Conservation (phyloP, 108 stramenopile species). For the Pelagomonas calceolata region DNA sequence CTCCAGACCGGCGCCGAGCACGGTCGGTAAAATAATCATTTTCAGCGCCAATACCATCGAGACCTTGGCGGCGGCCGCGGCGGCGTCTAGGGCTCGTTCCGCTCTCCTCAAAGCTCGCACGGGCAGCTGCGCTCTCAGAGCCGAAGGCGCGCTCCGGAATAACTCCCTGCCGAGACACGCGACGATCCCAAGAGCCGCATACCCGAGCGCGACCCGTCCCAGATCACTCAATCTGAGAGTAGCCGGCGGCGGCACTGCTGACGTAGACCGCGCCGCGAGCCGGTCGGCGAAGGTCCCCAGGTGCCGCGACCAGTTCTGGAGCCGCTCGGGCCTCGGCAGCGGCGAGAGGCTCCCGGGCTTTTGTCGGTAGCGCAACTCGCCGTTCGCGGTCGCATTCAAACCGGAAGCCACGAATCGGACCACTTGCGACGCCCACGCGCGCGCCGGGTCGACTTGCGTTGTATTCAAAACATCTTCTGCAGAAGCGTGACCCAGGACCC, state of each 20-base stretch:
- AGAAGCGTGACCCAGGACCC: too few species aligned
- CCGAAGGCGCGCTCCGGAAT: neutral
- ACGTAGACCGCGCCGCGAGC: neutral
- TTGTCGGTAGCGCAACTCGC: too few species aligned
- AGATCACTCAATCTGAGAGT: neutral
- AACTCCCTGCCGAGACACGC: neutral
- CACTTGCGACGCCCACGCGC: too few species aligned
- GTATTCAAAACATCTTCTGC: too few species aligned
- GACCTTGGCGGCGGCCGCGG: conserved; percentile 8
- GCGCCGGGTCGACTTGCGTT: too few species aligned
- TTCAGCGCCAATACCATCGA: conserved; percentile 18
- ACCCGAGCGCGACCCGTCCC: neutral
- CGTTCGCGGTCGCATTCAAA: too few species aligned
- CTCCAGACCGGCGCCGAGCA: conserved; percentile 19
- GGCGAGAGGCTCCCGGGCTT: too few species aligned
- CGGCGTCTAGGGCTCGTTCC: neutral
- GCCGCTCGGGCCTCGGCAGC: too few species aligned
- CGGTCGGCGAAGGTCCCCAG: neutral
- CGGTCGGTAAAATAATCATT: conserved; percentile 22
- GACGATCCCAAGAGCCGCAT: neutral
- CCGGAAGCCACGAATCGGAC: too few species aligned
- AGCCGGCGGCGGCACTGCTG: neutral
- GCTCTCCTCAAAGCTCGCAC: neutral
- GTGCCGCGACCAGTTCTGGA: too few species aligned
- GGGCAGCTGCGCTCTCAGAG: neutral